Evolutionary conservation across 345 rosid species (phyloP).

Genomic region (Syzygium jambos): DNA sequence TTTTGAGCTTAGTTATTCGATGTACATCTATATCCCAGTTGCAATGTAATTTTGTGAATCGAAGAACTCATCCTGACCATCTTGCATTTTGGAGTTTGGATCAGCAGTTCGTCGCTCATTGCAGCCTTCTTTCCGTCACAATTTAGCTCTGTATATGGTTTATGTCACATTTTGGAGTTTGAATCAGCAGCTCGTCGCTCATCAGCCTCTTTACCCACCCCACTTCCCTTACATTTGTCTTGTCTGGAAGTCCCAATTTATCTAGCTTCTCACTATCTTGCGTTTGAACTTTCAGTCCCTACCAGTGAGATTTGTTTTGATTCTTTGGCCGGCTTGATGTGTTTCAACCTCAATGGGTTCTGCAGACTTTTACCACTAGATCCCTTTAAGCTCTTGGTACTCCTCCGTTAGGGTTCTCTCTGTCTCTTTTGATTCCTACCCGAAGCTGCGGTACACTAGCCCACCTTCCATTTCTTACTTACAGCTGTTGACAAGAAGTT

Average conservation of each 20-base stretch:
- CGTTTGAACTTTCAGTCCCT: slow-evolving; percentile 1
- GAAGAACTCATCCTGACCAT: not conserved
- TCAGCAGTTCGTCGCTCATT: not conserved
- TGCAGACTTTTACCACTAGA: not conserved
- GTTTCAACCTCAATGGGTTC: not conserved
- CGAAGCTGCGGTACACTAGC: not conserved
- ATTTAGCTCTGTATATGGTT: not conserved
- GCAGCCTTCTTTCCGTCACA: not conserved
- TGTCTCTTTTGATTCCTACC: not conserved
- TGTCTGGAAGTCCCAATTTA: not conserved
- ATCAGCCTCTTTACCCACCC: not conserved
- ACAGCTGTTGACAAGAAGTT: not conserved
- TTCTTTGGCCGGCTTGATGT: not conserved
- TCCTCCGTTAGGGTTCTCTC: not conserved
- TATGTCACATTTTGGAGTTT: not conserved
- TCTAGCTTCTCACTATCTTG: not conserved
- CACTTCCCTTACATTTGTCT: not conserved
- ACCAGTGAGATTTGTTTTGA: not conserved
- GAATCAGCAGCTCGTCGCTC: no score
- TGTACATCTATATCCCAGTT: not conserved
- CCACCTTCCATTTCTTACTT: not conserved
- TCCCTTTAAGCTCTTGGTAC: not conserved
- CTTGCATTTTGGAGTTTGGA: not conserved
- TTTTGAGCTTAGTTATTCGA: not conserved
- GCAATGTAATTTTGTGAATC: not conserved